phyloP scores from a whole-genome alignment of 2,329 filamentous ascomycete genomes.

The Macrophomina tecta region DNA sequence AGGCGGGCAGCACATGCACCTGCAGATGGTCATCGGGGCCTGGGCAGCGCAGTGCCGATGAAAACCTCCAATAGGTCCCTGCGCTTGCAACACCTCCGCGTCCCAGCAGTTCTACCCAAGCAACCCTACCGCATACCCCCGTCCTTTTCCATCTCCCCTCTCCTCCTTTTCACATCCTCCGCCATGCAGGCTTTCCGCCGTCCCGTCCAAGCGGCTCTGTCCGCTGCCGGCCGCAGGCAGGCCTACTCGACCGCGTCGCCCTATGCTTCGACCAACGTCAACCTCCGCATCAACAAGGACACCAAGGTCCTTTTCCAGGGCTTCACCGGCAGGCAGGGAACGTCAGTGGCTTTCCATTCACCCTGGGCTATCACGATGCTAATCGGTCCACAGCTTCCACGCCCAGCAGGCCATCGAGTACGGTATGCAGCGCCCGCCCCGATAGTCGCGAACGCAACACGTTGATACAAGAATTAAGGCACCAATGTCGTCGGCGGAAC shows the following conservation, averaged over 20 bases:
- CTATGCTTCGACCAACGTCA: constrained; percentile 56
- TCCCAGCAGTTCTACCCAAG: constrained; percentile 18
- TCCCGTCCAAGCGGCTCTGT: constrained; percentile 72
- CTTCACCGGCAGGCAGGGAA: constrained; percentile 97
- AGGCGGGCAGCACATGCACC: constrained; percentile 21
- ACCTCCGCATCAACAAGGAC: constrained; percentile 89
- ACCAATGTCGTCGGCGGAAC: constrained; percentile 98
- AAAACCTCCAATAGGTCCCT: constrained; percentile 28
- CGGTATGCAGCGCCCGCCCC: constrained; percentile 62
- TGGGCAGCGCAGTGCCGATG: constrained; percentile 21
- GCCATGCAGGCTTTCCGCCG: constrained; percentile 87
- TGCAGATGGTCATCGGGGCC: constrained; percentile 14
- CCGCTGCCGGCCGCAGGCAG: constrained; percentile 72
- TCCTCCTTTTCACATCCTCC: constrained; percentile 32
- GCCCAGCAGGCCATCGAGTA: constrained; percentile 98
- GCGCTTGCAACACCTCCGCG: constrained; percentile 28
- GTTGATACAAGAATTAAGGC: constrained; percentile 58
- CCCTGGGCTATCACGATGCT: constrained; percentile 26
- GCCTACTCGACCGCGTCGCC: constrained; percentile 74
- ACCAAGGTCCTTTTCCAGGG: constrained; percentile 97
- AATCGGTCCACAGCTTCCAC: constrained; percentile 75
- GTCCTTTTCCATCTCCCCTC: constrained; percentile 27
- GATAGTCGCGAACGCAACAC: constrained; percentile 8
- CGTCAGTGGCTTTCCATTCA: constrained; percentile 48
- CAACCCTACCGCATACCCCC: constrained; percentile 24